Evolutionary conservation across 2,329 filamentous ascomycete genomes (phyloP).

Genomic region (Whalleya microplaca): DNA sequence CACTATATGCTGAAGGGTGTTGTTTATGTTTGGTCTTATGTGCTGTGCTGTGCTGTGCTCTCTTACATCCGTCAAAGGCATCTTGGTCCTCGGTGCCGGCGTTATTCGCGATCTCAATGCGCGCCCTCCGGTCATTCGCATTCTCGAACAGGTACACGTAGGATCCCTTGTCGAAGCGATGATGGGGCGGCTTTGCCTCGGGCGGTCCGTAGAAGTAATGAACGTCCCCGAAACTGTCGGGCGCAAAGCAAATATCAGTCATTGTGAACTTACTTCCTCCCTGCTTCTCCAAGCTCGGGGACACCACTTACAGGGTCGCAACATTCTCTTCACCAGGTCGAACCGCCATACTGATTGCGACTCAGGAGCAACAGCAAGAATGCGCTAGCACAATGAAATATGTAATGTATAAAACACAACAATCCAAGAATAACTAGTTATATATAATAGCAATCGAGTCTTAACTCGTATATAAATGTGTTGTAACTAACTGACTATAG

Average conservation of each 20-base stretch:
- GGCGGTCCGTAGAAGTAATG: constrained; percentile 80
- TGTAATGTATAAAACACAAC: constrained; percentile 2
- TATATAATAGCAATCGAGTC: constrained; percentile 2
- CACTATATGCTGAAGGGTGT: no score
- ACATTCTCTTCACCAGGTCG: constrained; percentile 52
- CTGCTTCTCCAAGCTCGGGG: constrained; percentile 1
- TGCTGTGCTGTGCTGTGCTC: no score
- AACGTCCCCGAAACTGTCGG: constrained; percentile 70
- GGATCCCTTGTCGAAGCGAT: constrained; percentile 78
- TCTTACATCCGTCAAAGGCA: constrained; percentile 76
- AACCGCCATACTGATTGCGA: constrained; percentile 43
- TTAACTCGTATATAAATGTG: neutral
- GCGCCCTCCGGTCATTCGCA: constrained; percentile 65
- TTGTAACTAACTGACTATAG: neutral
- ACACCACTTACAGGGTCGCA: constrained; percentile 49
- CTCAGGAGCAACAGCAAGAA: neutral
- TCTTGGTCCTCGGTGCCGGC: constrained; percentile 77
- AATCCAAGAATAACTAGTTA: neutral
- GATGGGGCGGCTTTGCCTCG: constrained; percentile 69
- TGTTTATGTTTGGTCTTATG: neutral
- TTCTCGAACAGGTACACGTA: constrained; percentile 84
- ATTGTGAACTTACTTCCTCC: constrained; percentile 8
- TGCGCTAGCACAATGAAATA: neutral
- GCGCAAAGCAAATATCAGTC: constrained; percentile 27
- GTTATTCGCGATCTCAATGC: constrained; percentile 76